A percentile compares a stretch with the other conserved stretches of the same genome.
These are phyloP conservation scores for Suillus hirtellus DNA, from an alignment of 768 basidiomycete genomes.

Conservation along the genomic window DNA sequence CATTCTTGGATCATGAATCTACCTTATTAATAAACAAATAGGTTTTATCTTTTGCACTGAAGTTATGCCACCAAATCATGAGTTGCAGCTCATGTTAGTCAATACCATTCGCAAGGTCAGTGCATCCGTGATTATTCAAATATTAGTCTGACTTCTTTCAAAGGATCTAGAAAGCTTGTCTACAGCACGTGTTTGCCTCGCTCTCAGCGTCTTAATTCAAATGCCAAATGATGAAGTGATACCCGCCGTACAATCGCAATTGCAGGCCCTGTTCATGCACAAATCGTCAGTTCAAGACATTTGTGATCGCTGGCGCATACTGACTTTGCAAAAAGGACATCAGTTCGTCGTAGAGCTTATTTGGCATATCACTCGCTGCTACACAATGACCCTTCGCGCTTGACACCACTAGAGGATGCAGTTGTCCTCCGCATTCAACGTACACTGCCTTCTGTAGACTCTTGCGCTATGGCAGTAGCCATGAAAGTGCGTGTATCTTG, in stretches of 20 bases:
- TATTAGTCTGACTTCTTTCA: slow-evolving; percentile 9
- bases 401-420: slow-evolving; percentile 40
- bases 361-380: slow-evolving; percentile 59
- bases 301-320: slow-evolving; percentile 13
- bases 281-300: slow-evolving; percentile 65
- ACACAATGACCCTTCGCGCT: slow-evolving; percentile 42
- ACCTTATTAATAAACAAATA: slow-evolving; percentile 28
- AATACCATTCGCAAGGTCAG: slow-evolving; percentile 82
- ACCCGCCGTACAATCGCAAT: slow-evolving; percentile 69
- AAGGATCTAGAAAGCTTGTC: slow-evolving; percentile 72
- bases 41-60: slow-evolving; percentile 80
- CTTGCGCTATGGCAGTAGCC: slow-evolving; percentile 14
- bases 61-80: slow-evolving; percentile 67
- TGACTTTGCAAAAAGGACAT: slow-evolving; percentile 39
- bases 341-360: slow-evolving; percentile 63
- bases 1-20: slow-evolving; percentile 2
- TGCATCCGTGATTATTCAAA: background rate
- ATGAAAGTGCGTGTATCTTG: slow-evolving; percentile 25
- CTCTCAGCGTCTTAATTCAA: slow-evolving; percentile 67
- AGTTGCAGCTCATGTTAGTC: slow-evolving; percentile 79
- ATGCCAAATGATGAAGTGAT: slow-evolving; percentile 65
- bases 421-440: slow-evolving; percentile 18
- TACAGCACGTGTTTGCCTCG: slow-evolving; percentile 62
- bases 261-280: slow-evolving; percentile 68
- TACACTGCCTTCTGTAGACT: slow-evolving; percentile 14